Evolutionary conservation across 1,284 basidiomycete genomes (phyloP), one percentile per base, ranked within the genome.

Genomic region (Ganoderma lingzhi): DNA sequence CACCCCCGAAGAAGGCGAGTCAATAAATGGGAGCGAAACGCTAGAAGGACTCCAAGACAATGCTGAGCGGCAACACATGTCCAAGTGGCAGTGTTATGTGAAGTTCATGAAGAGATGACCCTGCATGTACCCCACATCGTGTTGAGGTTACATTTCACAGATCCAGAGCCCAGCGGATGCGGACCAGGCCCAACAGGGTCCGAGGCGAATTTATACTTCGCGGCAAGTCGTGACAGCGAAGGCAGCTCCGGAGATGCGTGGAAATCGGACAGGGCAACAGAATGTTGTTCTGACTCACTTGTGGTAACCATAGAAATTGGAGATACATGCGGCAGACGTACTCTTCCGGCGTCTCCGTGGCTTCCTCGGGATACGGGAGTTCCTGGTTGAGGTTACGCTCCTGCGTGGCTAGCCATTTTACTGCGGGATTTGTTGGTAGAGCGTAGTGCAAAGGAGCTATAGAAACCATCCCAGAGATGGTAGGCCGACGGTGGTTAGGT

Each of bases 271-370:
- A 61, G 51, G 32, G 59, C n/a, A n/a, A 65, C 37, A 39, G 48
- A 64, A 28, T 51, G 66, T 39, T 32, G 64, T 59, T 41, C 17
- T 14, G 23, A 67, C 79, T 66, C 65, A 82, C 92, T 82, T 93
- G 87, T 63, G 92, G 92, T 59, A 93, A 84, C 91, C 92, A 94
- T 12, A 94, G 83, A 73, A 89, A 92, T 75, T 93, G 91, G 51
- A 92, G 84, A 78, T 94, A 94, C n/a, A 73, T 75, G 28, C 75
- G 69, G 42, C 56, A 69, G 19, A 77, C 76, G 67, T 75, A 74
- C 37, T 75, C 74, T 45, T 70, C 70, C 6, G 73, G 70, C 56
- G 74, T 72, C 69, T 76, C 73, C 23, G 70, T 59, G 42, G 70
- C 58, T n/a, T 69, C 45, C 37, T 72, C 73, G 42, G 72, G 51